Evolutionary conservation across 2,329 filamentous ascomycete genomes (phyloP), one percentile per base, ranked within the genome.

Genomic region (Pseudogymnoascus sp.): DNA sequence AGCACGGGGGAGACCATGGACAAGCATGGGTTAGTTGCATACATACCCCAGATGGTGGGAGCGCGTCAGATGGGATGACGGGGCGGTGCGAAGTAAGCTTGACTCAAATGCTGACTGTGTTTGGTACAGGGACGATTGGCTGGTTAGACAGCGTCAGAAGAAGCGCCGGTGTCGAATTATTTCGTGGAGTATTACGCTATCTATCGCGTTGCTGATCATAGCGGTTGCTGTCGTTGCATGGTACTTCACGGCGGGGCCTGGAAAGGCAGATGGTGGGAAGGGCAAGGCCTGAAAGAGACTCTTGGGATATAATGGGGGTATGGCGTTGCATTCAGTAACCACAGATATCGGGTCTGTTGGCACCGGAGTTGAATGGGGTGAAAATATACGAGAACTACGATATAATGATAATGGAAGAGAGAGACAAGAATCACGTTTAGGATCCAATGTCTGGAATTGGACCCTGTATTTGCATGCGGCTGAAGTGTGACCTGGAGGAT

Each of bases 71-170:
- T 43, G 38, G 14, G 53, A 16, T 37, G 37, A 49, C 40, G 11
- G 25, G 60, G 18, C 28, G 64, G 42, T 56, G 25, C 49, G 49
- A 8, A 5, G n/a, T 56, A 56, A 18, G 12, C 9, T 34, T 56
- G 49, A 56, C 49, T 56, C 49, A 53, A 7, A 8, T 60, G 40
- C n/a, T 37, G 34, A 64, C 63, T 64, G 36, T 56, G 23, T 31
- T 49, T 46, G 37, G 1, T 62, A 31, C 18, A 72, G 69, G 8
- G 65, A 72, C 42, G 69, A 72, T 42, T 74, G 72, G 72, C 63
- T 74, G 28, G 62, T 62, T n/a, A 70, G 71, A 64, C 72, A 74
- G 65, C 67, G 65, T 14, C 68, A 65, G 38, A 69, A 74, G 61
- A 71, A 71, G 68, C 62, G 71, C 21, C 65, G 67, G 31, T 72